These are phyloP conservation scores for Penicillium parvum DNA, from an alignment of 495 filamentous ascomycete genomes.

Conservation along the genomic window DNA sequence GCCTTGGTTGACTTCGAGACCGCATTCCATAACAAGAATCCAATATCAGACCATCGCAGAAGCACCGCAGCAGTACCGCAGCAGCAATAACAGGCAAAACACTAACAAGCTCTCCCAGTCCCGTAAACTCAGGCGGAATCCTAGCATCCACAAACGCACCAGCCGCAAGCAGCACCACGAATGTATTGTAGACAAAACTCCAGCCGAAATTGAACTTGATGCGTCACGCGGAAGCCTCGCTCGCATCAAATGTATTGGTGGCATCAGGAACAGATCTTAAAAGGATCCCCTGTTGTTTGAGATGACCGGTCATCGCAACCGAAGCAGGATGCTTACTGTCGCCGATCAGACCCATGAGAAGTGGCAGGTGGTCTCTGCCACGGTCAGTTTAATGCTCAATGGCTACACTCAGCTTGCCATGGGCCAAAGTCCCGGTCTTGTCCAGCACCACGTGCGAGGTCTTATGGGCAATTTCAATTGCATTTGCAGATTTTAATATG, in stretches of 20 bases:
- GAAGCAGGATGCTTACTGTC: conserved; percentile 69
- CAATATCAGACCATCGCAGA: conserved; percentile 38
- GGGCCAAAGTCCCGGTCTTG: conserved; percentile 77
- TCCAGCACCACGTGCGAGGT: conserved; percentile 72
- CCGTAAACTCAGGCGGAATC: conserved; percentile 71
- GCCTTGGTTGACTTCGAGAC: no score
- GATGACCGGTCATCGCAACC: conserved; percentile 48
- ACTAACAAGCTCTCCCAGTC: conserved; percentile 72
- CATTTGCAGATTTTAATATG: conserved; percentile 62
- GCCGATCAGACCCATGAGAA: conserved; percentile 46
- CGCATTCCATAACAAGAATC: no score
- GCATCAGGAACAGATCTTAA: conserved; percentile 34
- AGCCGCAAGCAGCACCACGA: conserved; percentile 65
- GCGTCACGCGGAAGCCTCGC: conserved; percentile 47
- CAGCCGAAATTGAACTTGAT: conserved; percentile 71
- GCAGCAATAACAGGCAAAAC: conserved; percentile 68
- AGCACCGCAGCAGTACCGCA: conserved; percentile 50
- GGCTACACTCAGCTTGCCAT: conserved; percentile 52
- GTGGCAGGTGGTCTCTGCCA: conserved; percentile 30
- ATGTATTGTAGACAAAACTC: conserved; percentile 68
- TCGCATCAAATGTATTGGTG: conserved; percentile 56
- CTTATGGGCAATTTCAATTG: conserved; percentile 60
- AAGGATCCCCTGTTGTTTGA: conserved; percentile 30
- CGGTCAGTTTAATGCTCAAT: no score
- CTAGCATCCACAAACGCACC: conserved; percentile 62